These are phyloP conservation scores for Eimeria tenella DNA, from an alignment of 169 alveolate species.

Conservation along the genomic window DNA sequence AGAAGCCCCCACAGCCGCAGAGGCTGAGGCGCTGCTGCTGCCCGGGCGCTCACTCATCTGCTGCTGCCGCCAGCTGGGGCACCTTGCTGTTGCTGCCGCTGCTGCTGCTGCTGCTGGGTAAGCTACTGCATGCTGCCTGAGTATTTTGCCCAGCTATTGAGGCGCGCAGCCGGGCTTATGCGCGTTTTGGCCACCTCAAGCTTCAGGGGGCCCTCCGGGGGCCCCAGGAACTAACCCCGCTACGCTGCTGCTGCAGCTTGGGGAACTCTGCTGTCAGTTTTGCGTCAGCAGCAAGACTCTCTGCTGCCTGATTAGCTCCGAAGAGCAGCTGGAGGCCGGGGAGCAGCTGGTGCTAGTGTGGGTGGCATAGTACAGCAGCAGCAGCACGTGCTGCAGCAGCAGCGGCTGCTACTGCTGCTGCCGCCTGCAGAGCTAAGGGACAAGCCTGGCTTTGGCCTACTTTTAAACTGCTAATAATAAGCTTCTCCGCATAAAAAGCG, in stretches of 20 bases:
- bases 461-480: not conserved
- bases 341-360: not conserved
- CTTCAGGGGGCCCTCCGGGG: not conserved
- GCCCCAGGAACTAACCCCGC: not conserved
- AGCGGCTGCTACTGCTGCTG: constrained; percentile 22
- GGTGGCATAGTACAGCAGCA: not conserved
- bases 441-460: not conserved
- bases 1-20: not conserved
- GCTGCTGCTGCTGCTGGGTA: constrained; percentile 24
- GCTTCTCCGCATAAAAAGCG: not conserved
- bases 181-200: not conserved
- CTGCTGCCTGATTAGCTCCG: not conserved
- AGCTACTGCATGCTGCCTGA: too few relatives aligned
- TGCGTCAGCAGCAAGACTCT: not conserved
- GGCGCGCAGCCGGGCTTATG: too few relatives aligned
- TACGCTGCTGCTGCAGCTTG: constrained; percentile 10
- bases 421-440: not conserved
- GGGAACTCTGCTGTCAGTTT: not conserved
- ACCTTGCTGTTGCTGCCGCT: constrained; percentile 27
- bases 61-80: not conserved
- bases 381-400: constrained; percentile 11
- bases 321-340: not conserved
- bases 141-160: too few relatives aligned
- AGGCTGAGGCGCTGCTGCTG: not conserved
- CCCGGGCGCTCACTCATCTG: constrained; percentile 19